These are phyloP conservation scores for Penicillium hesseltinei DNA, from an alignment of 2,329 filamentous ascomycete species.

Conservation along the genomic window DNA sequence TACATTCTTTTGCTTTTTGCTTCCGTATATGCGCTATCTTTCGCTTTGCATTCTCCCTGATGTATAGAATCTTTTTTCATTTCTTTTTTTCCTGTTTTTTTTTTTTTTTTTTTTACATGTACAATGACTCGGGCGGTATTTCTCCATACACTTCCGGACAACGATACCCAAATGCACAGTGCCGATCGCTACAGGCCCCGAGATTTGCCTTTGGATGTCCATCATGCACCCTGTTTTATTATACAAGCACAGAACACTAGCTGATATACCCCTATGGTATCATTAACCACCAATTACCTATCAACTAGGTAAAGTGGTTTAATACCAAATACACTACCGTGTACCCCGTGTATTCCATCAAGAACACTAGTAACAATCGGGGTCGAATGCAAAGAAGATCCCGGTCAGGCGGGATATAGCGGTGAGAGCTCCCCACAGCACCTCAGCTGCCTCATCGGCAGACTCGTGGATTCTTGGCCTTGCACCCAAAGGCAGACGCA, in stretches of 20 bases:
- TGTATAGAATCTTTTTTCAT: slow-evolving; percentile 15
- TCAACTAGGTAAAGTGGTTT: neutral
- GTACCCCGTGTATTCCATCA: neutral
- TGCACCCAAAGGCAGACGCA: no score
- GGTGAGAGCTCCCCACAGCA: no score
- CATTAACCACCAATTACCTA: neutral
- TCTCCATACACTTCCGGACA: neutral
- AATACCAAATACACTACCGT: neutral
- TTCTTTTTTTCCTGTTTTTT: neutral
- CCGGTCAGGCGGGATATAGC: no score
- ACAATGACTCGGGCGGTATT: slow-evolving; percentile 1
- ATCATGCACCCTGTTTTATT: neutral
- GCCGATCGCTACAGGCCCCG: neutral
- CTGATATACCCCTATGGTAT: neutral
- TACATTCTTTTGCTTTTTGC: slow-evolving; percentile 8
- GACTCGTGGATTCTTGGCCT: no score
- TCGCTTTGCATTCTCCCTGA: neutral
- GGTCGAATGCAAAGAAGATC: no score
- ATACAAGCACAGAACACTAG: neutral
- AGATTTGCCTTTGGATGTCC: neutral
- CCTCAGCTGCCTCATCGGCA: no score
- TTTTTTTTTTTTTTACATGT: neutral
- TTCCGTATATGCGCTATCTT: neutral
- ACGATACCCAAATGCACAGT: neutral
- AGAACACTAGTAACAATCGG: neutral